Evolutionary conservation across 1,284 basidiomycete species (phyloP).

Genomic region (Sphaerobolus stellatus): DNA sequence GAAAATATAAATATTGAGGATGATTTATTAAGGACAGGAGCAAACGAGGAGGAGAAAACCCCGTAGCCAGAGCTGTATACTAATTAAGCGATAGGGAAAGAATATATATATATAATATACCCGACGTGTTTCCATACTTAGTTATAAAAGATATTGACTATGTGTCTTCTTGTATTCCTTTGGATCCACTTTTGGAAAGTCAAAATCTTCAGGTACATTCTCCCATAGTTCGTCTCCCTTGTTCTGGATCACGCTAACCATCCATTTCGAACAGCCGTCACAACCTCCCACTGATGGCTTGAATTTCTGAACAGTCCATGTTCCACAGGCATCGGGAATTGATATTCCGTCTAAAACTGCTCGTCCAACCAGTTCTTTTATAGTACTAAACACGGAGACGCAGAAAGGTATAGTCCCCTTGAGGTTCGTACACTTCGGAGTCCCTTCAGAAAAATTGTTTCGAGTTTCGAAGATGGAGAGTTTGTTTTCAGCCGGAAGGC

Average conservation of each 20-base stretch:
- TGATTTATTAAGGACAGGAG: too few species aligned
- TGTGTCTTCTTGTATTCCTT: not conserved
- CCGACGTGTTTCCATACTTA: too few species aligned
- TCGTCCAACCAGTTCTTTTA: not conserved
- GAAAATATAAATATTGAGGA: too few species aligned
- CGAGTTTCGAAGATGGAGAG: not conserved
- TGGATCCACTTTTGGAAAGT: not conserved
- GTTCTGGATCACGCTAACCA: not conserved
- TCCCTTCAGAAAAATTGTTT: not conserved
- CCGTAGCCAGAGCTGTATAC: too few species aligned
- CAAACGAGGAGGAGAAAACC: too few species aligned
- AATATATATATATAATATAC: too few species aligned
- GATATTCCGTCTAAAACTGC: not conserved
- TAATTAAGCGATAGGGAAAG: too few species aligned
- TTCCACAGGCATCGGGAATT: not conserved
- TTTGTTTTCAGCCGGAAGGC: too few species aligned
- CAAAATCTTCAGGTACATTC: conserved; percentile 4
- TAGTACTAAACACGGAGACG: too few species aligned
- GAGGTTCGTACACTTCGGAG: not conserved
- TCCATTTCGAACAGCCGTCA: not conserved
- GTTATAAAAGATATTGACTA: not conserved
- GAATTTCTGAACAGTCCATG: not conserved
- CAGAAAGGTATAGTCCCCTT: not conserved
- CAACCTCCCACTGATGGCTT: not conserved
- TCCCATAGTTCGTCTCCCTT: conserved; percentile 7